Conservation (phyloP, 192 early-diverging fungal species). For the Linderina pennispora region DNA sequence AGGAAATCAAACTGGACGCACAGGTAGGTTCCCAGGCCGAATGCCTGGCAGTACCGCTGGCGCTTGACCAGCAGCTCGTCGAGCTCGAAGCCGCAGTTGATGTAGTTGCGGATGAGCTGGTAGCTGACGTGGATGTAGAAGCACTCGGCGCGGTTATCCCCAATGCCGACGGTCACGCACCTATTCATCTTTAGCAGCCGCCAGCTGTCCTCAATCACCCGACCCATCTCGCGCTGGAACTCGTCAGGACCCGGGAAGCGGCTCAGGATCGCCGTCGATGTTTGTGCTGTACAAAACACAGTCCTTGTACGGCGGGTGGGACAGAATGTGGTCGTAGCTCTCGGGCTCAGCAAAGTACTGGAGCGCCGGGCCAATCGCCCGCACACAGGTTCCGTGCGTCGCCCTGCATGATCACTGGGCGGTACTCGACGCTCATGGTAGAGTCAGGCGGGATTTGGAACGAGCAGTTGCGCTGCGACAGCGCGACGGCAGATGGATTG, state of each 20-base stretch:
- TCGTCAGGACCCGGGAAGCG: slow-evolving; percentile 69
- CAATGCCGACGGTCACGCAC: slow-evolving; percentile 82
- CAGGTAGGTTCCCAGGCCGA: slow-evolving; percentile 81
- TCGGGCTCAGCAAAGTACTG: slow-evolving; percentile 62
- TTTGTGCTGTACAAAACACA: slow-evolving; percentile 80
- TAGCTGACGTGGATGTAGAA: slow-evolving; percentile 86
- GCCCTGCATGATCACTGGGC: slow-evolving; percentile 75
- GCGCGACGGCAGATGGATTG: slow-evolving; percentile 77
- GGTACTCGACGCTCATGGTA: slow-evolving; percentile 64
- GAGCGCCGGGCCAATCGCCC: slow-evolving; percentile 40
- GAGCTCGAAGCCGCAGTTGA: slow-evolving; percentile 77
- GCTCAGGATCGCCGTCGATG: slow-evolving; percentile 78
- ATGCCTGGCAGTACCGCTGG: slow-evolving; percentile 80
- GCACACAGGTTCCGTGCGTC: slow-evolving; percentile 65
- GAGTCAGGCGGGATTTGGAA: slow-evolving; percentile 64
- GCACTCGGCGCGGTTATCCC: slow-evolving; percentile 87
- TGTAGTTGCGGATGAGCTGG: slow-evolving; percentile 74
- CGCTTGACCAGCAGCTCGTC: slow-evolving; percentile 88
- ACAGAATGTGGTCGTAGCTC: slow-evolving; percentile 81
- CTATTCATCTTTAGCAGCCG: slow-evolving; percentile 66
- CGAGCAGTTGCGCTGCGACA: slow-evolving; percentile 81
- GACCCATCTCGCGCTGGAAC: slow-evolving; percentile 69
- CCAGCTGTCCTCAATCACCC: slow-evolving; percentile 64
- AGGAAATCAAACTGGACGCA: slow-evolving; percentile 88
- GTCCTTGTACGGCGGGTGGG: slow-evolving; percentile 94